Base-by-base conservation (phyloP, 2,329 filamentous ascomycete genomes). In the Aspergillus sp. region DNA sequence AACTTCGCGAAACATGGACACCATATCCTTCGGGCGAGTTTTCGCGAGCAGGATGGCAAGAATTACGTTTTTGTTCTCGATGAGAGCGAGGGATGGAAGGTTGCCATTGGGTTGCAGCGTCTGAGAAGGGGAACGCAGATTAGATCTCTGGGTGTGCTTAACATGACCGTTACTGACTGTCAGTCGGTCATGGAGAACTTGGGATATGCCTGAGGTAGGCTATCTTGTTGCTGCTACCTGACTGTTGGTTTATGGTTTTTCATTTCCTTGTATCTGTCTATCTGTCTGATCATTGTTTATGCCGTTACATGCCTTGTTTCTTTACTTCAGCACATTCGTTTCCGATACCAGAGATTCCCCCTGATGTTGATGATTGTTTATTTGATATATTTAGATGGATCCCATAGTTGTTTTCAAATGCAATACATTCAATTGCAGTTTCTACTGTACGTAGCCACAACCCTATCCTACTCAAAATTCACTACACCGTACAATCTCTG, bases 41-140 rank as follows among this genome's bases (percentile, higher is more conserved):
- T 81, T 43, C 74, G 80, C 49, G 81, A 84, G 57, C 70, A 75
- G 45, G 80, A 83, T 56, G 78, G 78, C 51, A 82, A 80, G 58
- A 74, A 74, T 55, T 84, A 82, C 57, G 75, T 82, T 54, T 84
- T 84, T 56, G 70, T 84, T 17, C 63, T 84, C 45, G 72, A 76
- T 39, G 74, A 81, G 48, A 72, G 68, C 13, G 81, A 84, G 60
- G 79, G 75, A 33, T 84, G 80, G 79, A 84, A 84, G 62, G 75
- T 84, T 17, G 77, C 76, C 1, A 66, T 79, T 37, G 81, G 81
- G 1, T 63, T 84, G 39, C 73, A 80, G 60, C 70, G 76, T 22
- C 64, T 84, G 51, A 69, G 75, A 43, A 74, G 76, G 53, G 80
- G 81, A 13, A 75, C 73, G 47, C 74, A 79, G 56, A 78, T 81